Conservation (phyloP, 164 flowering plant genomes). For the Vitis riparia region DNA sequence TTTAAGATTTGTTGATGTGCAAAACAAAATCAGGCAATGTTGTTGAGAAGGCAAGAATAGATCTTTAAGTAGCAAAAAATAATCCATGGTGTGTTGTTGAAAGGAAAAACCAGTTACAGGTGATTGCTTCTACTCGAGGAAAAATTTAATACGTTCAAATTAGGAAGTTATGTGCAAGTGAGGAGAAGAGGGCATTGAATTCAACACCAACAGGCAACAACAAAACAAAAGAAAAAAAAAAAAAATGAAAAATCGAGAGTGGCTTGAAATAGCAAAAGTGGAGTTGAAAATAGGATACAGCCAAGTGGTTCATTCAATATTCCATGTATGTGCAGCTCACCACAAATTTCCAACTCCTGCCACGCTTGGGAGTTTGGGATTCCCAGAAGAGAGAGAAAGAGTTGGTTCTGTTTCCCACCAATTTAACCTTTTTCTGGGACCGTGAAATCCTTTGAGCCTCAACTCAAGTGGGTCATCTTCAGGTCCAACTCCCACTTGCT, state of each 20-base stretch:
- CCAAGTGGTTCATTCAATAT: conserved; percentile 12
- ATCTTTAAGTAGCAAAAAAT: too few species aligned
- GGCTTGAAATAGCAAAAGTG: conserved; percentile 8
- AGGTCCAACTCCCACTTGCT: conserved; percentile 47
- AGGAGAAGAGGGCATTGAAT: too few species aligned
- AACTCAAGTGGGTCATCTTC: conserved; percentile 34
- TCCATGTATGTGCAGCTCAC: conserved; percentile 12
- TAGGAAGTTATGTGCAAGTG: too few species aligned
- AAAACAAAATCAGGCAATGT: too few species aligned
- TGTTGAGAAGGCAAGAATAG: too few species aligned
- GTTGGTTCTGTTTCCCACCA: conserved; percentile 21
- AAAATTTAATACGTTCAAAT: too few species aligned
- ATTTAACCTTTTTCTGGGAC: conserved; percentile 23
- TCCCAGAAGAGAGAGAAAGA: conserved; percentile 3
- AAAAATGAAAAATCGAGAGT: not conserved
- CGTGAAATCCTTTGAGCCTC: conserved; percentile 23
- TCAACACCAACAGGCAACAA: too few species aligned
- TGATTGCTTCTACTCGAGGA: too few species aligned
- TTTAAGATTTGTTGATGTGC: too few species aligned
- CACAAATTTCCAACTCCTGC: conserved; percentile 14
- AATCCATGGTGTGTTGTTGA: too few species aligned
- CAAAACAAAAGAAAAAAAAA: not conserved
- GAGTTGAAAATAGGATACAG: not conserved
- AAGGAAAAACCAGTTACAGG: too few species aligned
- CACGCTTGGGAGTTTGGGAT: conserved; percentile 10